Conservation (phyloP, 1,284 basidiomycete species). For the Austroboletus niveus region DNA sequence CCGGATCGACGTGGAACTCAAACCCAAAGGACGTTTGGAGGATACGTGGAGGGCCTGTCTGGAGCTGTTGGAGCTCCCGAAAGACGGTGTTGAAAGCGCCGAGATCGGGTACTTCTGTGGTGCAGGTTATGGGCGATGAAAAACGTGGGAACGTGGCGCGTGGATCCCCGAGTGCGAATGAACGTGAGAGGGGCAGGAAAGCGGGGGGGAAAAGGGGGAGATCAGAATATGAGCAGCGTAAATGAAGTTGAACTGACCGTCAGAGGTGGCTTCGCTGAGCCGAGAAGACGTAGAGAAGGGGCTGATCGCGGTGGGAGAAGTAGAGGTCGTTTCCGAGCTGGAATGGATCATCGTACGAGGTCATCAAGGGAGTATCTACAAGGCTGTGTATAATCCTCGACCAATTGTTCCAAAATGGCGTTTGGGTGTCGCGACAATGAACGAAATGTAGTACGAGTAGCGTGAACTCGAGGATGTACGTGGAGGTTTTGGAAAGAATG, state of each 20-base stretch:
- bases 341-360: slow-evolving; percentile 17
- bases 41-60: slow-evolving; percentile 38
- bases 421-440: neutral
- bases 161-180: neutral
- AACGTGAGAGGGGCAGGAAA: neutral
- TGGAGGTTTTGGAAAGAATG: neutral
- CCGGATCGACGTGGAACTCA: slow-evolving; percentile 6
- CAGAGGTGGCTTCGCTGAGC: slow-evolving; percentile 64
- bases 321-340: slow-evolving; percentile 26
- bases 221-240: neutral
- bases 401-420: neutral
- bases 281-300: slow-evolving; percentile 33
- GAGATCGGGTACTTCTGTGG: slow-evolving; percentile 65
- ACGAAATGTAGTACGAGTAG: neutral
- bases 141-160: slow-evolving; percentile 1
- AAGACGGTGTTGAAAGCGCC: slow-evolving; percentile 73
- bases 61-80: slow-evolving; percentile 60
- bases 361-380: slow-evolving; percentile 8
- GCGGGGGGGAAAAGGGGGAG: neutral
- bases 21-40: slow-evolving; percentile 21
- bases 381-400: neutral
- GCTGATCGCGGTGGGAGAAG: slow-evolving; percentile 25
- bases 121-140: neutral
- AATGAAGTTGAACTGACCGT: slow-evolving; percentile 42
- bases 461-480: neutral